phyloP scores from a whole-genome alignment of 331 rosid genomes.

The Rosa hybrid region DNA sequence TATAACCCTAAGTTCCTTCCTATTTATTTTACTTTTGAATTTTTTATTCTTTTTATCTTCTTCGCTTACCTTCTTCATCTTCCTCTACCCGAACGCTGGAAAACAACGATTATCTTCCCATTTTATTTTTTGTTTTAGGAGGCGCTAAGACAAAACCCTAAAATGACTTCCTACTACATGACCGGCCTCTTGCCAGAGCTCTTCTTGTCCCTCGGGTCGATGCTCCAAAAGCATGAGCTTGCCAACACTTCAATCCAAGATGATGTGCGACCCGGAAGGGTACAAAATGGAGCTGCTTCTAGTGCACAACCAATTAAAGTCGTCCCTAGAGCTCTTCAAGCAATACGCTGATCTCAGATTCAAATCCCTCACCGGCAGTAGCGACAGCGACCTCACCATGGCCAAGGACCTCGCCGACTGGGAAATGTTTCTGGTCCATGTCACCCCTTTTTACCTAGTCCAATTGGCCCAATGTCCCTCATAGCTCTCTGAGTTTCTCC shows the following conservation, averaged over 20 bases:
- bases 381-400: conserved; percentile 36
- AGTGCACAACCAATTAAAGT: conserved; percentile 59
- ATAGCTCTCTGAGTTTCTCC: conserved; percentile 57
- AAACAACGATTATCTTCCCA: too few species aligned
- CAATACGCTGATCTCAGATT: conserved; percentile 43
- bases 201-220: conserved; percentile 37
- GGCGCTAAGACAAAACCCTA: too few species aligned
- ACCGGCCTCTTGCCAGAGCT: too few species aligned
- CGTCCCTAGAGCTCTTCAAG: conserved; percentile 66
- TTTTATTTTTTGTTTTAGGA: too few species aligned
- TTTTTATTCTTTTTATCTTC: too few species aligned
- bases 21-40: too few species aligned
- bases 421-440: conserved; percentile 67
- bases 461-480: conserved; percentile 59
- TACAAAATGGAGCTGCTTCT: conserved; percentile 68
- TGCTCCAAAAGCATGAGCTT: conserved; percentile 63
- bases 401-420: conserved; percentile 74
- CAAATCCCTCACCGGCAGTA: conserved; percentile 46
- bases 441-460: conserved; percentile 56
- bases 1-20: too few species aligned
- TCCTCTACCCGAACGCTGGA: too few species aligned
- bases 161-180: too few species aligned
- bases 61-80: too few species aligned
- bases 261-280: conserved; percentile 87
- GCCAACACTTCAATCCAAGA: conserved; percentile 63